These are phyloP conservation scores for Pythium biforme DNA, from an alignment of 352 stramenopile genomes.

Conservation along the genomic window DNA sequence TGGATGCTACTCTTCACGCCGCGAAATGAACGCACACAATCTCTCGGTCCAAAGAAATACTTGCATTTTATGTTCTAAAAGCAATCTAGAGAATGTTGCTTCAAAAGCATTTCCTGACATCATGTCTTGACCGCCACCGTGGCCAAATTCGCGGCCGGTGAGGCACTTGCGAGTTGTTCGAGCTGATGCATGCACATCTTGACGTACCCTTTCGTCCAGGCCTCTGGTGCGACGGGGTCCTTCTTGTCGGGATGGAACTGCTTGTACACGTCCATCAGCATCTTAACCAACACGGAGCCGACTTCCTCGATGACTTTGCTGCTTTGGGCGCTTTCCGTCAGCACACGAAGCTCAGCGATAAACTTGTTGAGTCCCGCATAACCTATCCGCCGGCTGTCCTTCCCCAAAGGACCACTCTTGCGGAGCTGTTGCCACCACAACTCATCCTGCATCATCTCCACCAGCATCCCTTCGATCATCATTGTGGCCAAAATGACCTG, in stretches of 20 bases:
- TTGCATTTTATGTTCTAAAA: neutral
- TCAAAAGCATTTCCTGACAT: neutral
- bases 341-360: slow-evolving; percentile 55
- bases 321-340: slow-evolving; percentile 37
- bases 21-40: neutral
- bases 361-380: slow-evolving; percentile 70
- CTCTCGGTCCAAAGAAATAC: neutral
- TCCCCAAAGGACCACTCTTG: slow-evolving; percentile 17
- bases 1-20: neutral
- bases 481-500: slow-evolving; percentile 39
- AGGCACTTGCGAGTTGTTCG: slow-evolving; percentile 14
- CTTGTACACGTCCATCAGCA: slow-evolving; percentile 48
- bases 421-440: slow-evolving; percentile 56
- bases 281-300: slow-evolving; percentile 36
- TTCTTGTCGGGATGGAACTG: slow-evolving; percentile 63
- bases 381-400: slow-evolving; percentile 45
- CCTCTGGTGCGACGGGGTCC: slow-evolving; percentile 26
- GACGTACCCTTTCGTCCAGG: slow-evolving; percentile 38
- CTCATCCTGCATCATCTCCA: slow-evolving; percentile 59
- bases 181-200: slow-evolving; percentile 34
- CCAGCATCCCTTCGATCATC: slow-evolving; percentile 49
- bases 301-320: slow-evolving; percentile 38
- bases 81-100: neutral
- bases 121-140: neutral
- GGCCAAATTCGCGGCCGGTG: neutral